A percentile compares a stretch with the other conserved stretches of the same genome.
phyloP scores from a whole-genome alignment of 768 basidiomycete species.

The Boletus subcaerulescens region DNA sequence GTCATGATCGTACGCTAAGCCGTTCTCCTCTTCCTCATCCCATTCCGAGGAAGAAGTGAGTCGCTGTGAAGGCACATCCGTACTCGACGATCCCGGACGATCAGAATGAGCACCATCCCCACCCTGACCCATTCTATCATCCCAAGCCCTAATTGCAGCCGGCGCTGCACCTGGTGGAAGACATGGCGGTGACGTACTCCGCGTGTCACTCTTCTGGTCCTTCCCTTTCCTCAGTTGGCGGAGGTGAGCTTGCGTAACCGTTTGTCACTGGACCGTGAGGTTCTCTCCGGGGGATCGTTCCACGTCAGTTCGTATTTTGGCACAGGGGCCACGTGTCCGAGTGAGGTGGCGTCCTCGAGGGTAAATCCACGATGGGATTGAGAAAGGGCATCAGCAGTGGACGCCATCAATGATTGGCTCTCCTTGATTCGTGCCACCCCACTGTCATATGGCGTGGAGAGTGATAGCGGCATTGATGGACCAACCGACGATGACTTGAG shows the following conservation, averaged over 20 bases:
- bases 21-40: slow-evolving; percentile 29
- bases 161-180: slow-evolving; percentile 45
- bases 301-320: slow-evolving; percentile 35
- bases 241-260: slow-evolving; percentile 8
- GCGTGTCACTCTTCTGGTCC: slow-evolving; percentile 25
- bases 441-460: slow-evolving; percentile 5
- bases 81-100: slow-evolving; percentile 31
- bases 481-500: slow-evolving; percentile 11
- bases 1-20: slow-evolving; percentile 26
- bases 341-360: slow-evolving; percentile 22
- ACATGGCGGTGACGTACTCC: slow-evolving; percentile 36
- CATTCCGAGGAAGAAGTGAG: slow-evolving; percentile 32
- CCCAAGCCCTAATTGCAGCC: slow-evolving; percentile 35
- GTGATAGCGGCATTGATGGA: slow-evolving; percentile 2
- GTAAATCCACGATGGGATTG: slow-evolving; percentile 24
- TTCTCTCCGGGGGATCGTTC: slow-evolving; percentile 11
- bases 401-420: slow-evolving; percentile 36
- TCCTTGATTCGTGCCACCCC: slow-evolving; percentile 16
- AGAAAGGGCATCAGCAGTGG: slow-evolving; percentile 37
- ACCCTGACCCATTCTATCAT: slow-evolving; percentile 34
- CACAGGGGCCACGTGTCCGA: slow-evolving; percentile 15
- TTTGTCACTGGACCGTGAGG: slow-evolving; percentile 17
- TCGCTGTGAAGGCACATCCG: slow-evolving; percentile 33
- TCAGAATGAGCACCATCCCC: slow-evolving; percentile 31
- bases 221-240: slow-evolving; percentile 12